Percentiles rank a stretch among this genome's conserved stretches.
phyloP scores from a whole-genome alignment of 129 eudicot species.

The Lactuca saligna region DNA sequence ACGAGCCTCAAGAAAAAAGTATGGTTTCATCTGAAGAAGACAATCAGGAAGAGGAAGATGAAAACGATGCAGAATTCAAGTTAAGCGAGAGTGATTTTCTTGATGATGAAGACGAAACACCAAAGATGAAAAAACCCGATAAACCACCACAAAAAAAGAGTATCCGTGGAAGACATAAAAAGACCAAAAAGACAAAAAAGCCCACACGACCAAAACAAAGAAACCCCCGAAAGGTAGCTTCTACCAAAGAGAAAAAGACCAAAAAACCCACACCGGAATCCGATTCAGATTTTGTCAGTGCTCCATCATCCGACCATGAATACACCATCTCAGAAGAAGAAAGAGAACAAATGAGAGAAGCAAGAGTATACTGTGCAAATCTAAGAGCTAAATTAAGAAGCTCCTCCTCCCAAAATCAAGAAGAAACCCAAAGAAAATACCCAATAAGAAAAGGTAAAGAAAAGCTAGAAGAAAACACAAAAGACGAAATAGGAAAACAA shows the following conservation, averaged over 20 bases:
- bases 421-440: constrained; percentile 47
- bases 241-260: constrained; percentile 34
- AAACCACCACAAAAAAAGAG: constrained; percentile 22
- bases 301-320: constrained; percentile 70
- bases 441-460: constrained; percentile 75
- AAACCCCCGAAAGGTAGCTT: constrained; percentile 31
- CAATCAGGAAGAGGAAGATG: constrained; percentile 33
- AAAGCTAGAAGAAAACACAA: constrained; percentile 48
- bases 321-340: constrained; percentile 95
- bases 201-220: constrained; percentile 34
- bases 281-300: constrained; percentile 67
- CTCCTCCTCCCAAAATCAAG: constrained; percentile 43
- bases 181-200: constrained; percentile 47
- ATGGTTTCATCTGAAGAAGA: constrained; percentile 37
- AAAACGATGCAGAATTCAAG: constrained; percentile 34
- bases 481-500: constrained; percentile 66
- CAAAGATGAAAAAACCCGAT: constrained; percentile 33
- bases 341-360: constrained; percentile 87
- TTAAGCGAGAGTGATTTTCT: constrained; percentile 33
- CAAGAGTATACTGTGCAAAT: constrained; percentile 47
- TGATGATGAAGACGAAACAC: constrained; percentile 63
- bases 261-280: constrained; percentile 37
- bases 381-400: constrained; percentile 47
- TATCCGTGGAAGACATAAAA: constrained; percentile 29
- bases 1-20: constrained; percentile 11